These are phyloP conservation scores for Podaxis sp. DNA, from an alignment of 768 basidiomycete genomes.

Conservation along the genomic window DNA sequence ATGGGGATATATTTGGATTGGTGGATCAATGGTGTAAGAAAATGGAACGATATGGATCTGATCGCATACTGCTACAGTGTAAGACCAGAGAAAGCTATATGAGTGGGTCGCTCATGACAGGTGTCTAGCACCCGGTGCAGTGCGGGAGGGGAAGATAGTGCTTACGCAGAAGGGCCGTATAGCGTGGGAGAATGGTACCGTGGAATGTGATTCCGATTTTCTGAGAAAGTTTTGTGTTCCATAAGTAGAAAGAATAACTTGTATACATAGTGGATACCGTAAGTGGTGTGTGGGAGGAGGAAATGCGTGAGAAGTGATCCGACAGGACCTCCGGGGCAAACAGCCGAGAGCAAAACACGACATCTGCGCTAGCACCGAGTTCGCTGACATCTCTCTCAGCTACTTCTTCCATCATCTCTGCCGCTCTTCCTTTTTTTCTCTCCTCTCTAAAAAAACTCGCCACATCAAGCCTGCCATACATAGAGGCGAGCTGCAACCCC, in stretches of 20 bases:
- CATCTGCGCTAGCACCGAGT: slow-evolving; percentile 14
- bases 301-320: slow-evolving; percentile 17
- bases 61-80: neutral
- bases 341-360: slow-evolving; percentile 13
- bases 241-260: neutral
- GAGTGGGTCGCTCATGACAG: neutral
- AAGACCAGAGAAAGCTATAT: neutral
- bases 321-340: slow-evolving; percentile 11
- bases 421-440: slow-evolving; percentile 18
- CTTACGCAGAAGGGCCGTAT: neutral
- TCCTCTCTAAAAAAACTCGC: slow-evolving; percentile 14
- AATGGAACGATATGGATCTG: neutral
- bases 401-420: slow-evolving; percentile 18
- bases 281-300: neutral
- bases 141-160: neutral
- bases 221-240: no score
- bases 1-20: neutral
- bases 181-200: no score
- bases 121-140: neutral
- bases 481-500: slow-evolving; percentile 19
- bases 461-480: slow-evolving; percentile 13
- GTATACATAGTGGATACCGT: no score
- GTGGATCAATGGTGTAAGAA: neutral
- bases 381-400: slow-evolving; percentile 16
- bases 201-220: no score